Evolutionary conservation across 2,329 filamentous ascomycete genomes (phyloP), one percentile per base, ranked within the genome.

Genomic region (Fusarium mexicanum): DNA sequence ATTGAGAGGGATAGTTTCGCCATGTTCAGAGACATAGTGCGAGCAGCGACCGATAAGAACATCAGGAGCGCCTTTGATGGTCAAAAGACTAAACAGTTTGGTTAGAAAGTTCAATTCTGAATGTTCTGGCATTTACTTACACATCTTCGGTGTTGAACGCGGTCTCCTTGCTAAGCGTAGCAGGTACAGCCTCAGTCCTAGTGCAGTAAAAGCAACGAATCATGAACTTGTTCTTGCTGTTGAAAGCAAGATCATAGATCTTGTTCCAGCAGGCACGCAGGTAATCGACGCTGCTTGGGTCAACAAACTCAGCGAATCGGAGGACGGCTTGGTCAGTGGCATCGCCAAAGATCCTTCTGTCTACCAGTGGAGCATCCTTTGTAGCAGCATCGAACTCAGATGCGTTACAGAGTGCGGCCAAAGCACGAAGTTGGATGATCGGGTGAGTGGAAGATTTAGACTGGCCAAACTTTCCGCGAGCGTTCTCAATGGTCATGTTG

Each of bases 141-240:
- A 71, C 48, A 4, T 73, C 76, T 0, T 64, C 64, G 0, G 53
- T 29, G 1, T 60, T 67, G 38, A 77, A 76, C 0, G 55, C 54
- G 4, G 48, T 35, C 26, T 38, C 44, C 20, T 38, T 65, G 31
- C 41, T 60, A 3, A 67, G 33, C 16, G 64, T 67, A 24, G 74
- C 6, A 85, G 85, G 55, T 92, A 88, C 2, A 91, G 87, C 40
- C 90, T 87, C 64, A 0, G 16, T 11, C 14, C 61, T 67, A 0
- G 31, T 31, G 38, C 37, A 43, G 14, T 9, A 18, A 11, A 67
- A 67, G 26, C 64, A 58, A 12, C 64, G 64, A 62, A 95, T 88
- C 90, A 94, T 95, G 79, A 91, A 95, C 81, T 95, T 95, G 83
- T 94, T 95, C 85, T 94, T 94, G 83, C 91, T 94, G 83, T 95